These are phyloP conservation scores for Orobanche coerulescens DNA, from an alignment of 257 asterid species.

Conservation along the genomic window DNA sequence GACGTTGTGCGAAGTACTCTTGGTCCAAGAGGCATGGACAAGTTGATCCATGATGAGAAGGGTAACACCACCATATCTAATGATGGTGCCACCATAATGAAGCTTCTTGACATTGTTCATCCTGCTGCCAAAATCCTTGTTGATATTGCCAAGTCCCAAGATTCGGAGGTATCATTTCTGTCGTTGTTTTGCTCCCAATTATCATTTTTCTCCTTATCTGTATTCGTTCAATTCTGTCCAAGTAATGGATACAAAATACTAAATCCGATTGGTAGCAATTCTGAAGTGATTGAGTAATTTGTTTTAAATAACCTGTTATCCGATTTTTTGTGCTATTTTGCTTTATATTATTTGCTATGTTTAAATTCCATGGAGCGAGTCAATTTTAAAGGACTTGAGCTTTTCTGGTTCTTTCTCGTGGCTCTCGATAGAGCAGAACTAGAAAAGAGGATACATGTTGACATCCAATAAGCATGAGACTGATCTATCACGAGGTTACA, in stretches of 20 bases:
- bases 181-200: neutral
- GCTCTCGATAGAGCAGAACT: neutral
- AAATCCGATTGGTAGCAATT: neutral
- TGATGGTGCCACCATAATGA: constrained; percentile 99
- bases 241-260: constrained; percentile 9
- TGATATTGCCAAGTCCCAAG: constrained; percentile 97
- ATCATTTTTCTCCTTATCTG: neutral
- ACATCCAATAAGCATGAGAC: neutral
- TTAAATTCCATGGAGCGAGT: neutral
- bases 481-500: neutral
- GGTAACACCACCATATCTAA: constrained; percentile 94
- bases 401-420: neutral
- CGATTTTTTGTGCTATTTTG: neutral
- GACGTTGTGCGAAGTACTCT: constrained; percentile 91
- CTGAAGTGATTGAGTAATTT: neutral
- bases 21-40: constrained; percentile 99
- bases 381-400: neutral
- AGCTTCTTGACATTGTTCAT: constrained; percentile 93
- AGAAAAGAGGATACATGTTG: neutral
- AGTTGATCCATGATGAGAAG: constrained; percentile 97
- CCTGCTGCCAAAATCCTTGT: constrained; percentile 98
- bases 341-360: too few species aligned
- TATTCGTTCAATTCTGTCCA: constrained; percentile 24
- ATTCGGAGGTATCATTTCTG: constrained; percentile 63
- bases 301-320: neutral